Percentiles rank a stretch among this genome's conserved stretches.
These are phyloP conservation scores for Epichloe aotearoae DNA, from an alignment of 2,329 filamentous ascomycete species.

Conservation along the genomic window DNA sequence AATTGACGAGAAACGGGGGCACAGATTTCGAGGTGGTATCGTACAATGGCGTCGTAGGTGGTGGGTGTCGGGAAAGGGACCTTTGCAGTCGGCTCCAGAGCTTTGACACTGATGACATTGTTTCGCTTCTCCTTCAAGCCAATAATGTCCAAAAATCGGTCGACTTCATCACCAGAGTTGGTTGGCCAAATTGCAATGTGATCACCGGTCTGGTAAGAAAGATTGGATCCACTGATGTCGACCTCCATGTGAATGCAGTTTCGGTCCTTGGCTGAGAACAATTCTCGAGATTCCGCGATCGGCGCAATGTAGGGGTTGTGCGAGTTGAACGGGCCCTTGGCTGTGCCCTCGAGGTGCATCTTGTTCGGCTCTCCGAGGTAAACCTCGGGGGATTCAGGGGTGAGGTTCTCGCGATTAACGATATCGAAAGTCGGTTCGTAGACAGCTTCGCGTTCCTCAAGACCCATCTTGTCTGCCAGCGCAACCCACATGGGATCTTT, in stretches of 20 bases:
- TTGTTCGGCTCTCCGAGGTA: constrained; percentile 95
- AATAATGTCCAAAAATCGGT: constrained; percentile 71
- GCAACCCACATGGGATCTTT: constrained; percentile 98
- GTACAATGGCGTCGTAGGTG: constrained; percentile 83
- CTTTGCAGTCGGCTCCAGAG: constrained; percentile 88
- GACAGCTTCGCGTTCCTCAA: constrained; percentile 90
- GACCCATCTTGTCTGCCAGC: constrained; percentile 65
- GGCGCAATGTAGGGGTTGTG: constrained; percentile 97
- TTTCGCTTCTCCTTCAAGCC: constrained; percentile 66
- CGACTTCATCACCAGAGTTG: constrained; percentile 83
- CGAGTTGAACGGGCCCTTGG: constrained; percentile 85
- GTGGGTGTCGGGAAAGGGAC: constrained; percentile 96
- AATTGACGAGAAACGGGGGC: constrained; percentile 95
- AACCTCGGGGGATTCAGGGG: constrained; percentile 65
- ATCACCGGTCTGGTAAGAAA: constrained; percentile 91
- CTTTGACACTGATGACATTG: constrained; percentile 75
- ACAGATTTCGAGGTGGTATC: constrained; percentile 95
- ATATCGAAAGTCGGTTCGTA: constrained; percentile 90
- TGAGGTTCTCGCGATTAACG: constrained; percentile 59
- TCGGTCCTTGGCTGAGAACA: constrained; percentile 79
- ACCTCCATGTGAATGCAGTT: constrained; percentile 97
- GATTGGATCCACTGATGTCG: constrained; percentile 75
- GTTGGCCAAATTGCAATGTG: constrained; percentile 97
- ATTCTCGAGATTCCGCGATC: constrained; percentile 76
- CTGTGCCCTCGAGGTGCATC: constrained; percentile 74